Conservation (phyloP, 306 rosid genomes). For the Gastrolobium villosum region DNA sequence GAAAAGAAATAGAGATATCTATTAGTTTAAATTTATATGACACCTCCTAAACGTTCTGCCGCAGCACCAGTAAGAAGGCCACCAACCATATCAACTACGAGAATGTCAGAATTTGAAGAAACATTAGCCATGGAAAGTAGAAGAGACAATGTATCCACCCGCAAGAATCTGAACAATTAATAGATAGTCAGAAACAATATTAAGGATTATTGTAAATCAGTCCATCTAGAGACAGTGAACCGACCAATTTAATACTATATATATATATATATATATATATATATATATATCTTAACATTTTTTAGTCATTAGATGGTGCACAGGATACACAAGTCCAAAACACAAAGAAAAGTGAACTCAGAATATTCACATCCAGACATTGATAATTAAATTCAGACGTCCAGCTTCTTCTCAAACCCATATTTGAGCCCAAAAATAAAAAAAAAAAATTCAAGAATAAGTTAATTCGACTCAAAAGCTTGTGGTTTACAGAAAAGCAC, state of each 20-base stretch:
- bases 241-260: neutral
- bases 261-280: too few relatives aligned
- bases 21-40: conserved; percentile 19
- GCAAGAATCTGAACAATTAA: conserved; percentile 74
- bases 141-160: conserved; percentile 88
- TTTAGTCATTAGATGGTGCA: neutral
- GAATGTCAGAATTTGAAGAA: conserved; percentile 86
- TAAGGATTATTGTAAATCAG: conserved; percentile 18
- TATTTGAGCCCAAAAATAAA: neutral
- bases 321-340: conserved; percentile 9
- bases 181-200: conserved; percentile 35
- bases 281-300: conserved; percentile 3
- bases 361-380: conserved; percentile 25
- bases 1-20: conserved; percentile 21
- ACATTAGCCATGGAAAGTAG: conserved; percentile 90
- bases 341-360: conserved; percentile 1
- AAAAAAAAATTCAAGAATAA: too few relatives aligned
- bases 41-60: conserved; percentile 97
- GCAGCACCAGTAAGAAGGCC: conserved; percentile 96
- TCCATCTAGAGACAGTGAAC: conserved; percentile 15
- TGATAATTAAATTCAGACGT: conserved; percentile 3
- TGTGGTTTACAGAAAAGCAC: conserved; percentile 22
- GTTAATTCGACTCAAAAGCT: conserved; percentile 10
- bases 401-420: conserved; percentile 19
- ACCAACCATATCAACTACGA: conserved; percentile 87